phyloP scores from a whole-genome alignment of 2,329 filamentous ascomycete species.

The Colletotrichum sp. region DNA sequence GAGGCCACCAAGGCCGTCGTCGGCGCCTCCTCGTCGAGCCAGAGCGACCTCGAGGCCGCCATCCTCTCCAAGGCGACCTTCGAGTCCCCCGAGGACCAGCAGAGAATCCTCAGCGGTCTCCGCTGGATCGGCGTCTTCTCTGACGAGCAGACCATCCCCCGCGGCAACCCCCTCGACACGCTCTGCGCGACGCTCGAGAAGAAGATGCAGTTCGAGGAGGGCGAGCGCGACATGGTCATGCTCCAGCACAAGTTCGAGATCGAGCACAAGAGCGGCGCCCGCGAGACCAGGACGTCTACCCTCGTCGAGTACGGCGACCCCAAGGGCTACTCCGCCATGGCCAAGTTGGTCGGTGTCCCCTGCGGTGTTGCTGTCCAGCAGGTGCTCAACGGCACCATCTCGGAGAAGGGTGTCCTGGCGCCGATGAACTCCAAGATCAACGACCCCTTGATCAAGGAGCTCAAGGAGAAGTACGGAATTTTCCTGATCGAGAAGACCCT shows the following conservation, averaged over 20 bases:
- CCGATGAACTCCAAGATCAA: slow-evolving; percentile 77
- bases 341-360: slow-evolving; percentile 78
- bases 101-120: slow-evolving; percentile 73
- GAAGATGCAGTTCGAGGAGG: slow-evolving; percentile 88
- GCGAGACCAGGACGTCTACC: slow-evolving; percentile 80
- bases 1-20: slow-evolving; percentile 83
- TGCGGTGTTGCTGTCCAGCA: slow-evolving; percentile 68
- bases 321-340: slow-evolving; percentile 83
- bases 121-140: slow-evolving; percentile 76
- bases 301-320: slow-evolving; percentile 83
- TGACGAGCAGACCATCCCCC: slow-evolving; percentile 70
- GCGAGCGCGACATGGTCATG: slow-evolving; percentile 84
- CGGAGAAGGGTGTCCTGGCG: slow-evolving; percentile 76
- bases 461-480: slow-evolving; percentile 80
- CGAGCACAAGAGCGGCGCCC: slow-evolving; percentile 78
- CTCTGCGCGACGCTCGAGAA: slow-evolving; percentile 86
- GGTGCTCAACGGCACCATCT: slow-evolving; percentile 77
- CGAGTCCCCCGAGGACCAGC: slow-evolving; percentile 68
- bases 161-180: slow-evolving; percentile 86
- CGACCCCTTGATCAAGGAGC: slow-evolving; percentile 75
- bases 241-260: slow-evolving; percentile 86
- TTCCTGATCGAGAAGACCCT: slow-evolving; percentile 73
- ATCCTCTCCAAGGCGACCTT: slow-evolving; percentile 81
- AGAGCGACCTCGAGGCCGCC: slow-evolving; percentile 74
- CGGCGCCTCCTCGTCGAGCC: slow-evolving; percentile 67